Evolutionary conservation across 495 filamentous ascomycete species (phyloP).

Genomic region (Xylaria venustula): DNA sequence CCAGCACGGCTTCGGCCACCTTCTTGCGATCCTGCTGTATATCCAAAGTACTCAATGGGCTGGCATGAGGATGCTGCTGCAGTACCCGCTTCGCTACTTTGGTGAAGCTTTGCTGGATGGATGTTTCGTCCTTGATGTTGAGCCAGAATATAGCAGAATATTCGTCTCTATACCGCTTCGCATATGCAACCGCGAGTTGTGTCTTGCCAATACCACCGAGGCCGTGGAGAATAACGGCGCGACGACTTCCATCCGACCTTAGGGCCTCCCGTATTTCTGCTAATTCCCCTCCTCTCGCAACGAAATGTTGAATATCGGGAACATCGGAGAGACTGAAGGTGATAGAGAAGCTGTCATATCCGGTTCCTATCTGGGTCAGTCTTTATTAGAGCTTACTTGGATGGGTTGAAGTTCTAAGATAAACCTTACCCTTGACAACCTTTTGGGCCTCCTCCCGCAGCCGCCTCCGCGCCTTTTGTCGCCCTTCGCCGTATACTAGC

Average conservation of each 20-base stretch:
- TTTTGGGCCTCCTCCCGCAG: not conserved
- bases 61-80: constrained; percentile 19
- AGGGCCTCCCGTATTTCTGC: constrained; percentile 24
- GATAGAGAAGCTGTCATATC: not conserved
- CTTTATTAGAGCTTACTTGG: not conserved
- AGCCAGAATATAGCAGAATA: constrained; percentile 33
- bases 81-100: constrained; percentile 29
- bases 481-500: not conserved
- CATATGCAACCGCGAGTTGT: constrained; percentile 33
- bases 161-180: constrained; percentile 21
- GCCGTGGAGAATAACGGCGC: constrained; percentile 26
- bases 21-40: constrained; percentile 24
- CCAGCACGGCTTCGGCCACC: constrained; percentile 29
- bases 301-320: constrained; percentile 7
- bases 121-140: constrained; percentile 29
- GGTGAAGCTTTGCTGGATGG: constrained; percentile 34
- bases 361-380: not conserved
- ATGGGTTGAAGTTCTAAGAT: not conserved
- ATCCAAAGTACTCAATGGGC: not conserved
- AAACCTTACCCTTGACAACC: not conserved
- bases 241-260: constrained; percentile 21
- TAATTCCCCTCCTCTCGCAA: constrained; percentile 21
- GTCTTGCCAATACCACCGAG: constrained; percentile 38
- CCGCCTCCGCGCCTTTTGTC: not conserved
- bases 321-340: not conserved